Base-by-base conservation (phyloP, 2,329 filamentous ascomycete genomes). In the Ceratocystis harringtonii region DNA sequence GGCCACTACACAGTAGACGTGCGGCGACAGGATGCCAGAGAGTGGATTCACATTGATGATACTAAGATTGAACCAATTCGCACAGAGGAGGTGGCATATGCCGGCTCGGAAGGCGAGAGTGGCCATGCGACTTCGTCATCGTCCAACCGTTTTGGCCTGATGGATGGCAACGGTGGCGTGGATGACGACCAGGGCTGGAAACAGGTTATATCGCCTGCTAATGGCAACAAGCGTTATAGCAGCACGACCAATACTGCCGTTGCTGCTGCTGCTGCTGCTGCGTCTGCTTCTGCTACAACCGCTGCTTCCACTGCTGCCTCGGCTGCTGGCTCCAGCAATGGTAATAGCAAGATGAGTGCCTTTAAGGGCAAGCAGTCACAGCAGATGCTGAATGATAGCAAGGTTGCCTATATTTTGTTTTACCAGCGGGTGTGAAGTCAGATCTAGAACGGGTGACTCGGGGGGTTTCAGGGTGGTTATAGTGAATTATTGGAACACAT, bases 1-100 rank as follows among this genome's bases (percentile, higher is more conserved):
- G 94, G 94, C 2, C 94, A 99, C 74, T 99, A 99, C 75, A 99
- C 94, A 1, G 92, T 95, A n/a, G 94, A 99, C 74, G 88, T 96
- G 50, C 85, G 92, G 66, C 87, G 94, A 63, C 92, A 97, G 75
- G 94, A 99, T 73, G 90, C 88, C n/a, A 84, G 84, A 25, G 92
- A 96, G 75, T 99, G 94, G 94, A 88, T 99, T 66, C 89, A 92
- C 65, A 84, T 99, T 70, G 94, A 99, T 71, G 94, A 99, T 73
- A 99, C 94, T 0, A 78, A 90, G 67, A 91, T 99, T 69, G 85
- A 89, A 68, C 87, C 91, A 50, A 85, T 99, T 44, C 84, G 88
- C 65, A 87, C 86, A 68, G 89, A 96, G 72, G 92, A 97, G 69
- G 92, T 97, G 22, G 92, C 90, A 1, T 88, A 92, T 75, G 88